These are phyloP conservation scores for Myrica gale DNA, from an alignment of 306 rosid genomes.

Conservation along the genomic window DNA sequence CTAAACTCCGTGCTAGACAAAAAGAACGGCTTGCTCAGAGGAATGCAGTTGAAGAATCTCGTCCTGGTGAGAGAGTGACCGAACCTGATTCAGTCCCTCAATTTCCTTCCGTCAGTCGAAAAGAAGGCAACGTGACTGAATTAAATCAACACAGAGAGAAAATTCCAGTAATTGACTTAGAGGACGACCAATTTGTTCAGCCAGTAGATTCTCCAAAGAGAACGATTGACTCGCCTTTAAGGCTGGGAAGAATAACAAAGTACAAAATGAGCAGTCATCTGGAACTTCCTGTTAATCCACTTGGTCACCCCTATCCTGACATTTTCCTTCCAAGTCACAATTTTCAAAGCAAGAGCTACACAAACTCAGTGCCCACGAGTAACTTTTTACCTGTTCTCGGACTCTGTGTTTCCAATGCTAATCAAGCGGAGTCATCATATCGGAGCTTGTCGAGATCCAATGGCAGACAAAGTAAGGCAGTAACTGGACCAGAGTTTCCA, in stretches of 20 bases:
- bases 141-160: constrained; percentile 49
- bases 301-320: constrained; percentile 46
- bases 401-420: constrained; percentile 89
- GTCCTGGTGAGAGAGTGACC: constrained; percentile 43
- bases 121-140: constrained; percentile 49
- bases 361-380: constrained; percentile 42
- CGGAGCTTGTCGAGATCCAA: constrained; percentile 59
- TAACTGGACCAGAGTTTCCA: constrained; percentile 85
- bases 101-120: constrained; percentile 40
- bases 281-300: constrained; percentile 55
- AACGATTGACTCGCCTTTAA: constrained; percentile 49
- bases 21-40: constrained; percentile 74
- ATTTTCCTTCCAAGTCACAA: constrained; percentile 62
- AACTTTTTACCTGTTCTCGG: constrained; percentile 87
- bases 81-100: constrained; percentile 40
- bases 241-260: constrained; percentile 51
- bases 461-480: constrained; percentile 57
- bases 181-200: constrained; percentile 45
- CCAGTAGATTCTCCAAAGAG: constrained; percentile 50
- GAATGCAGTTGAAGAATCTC: constrained; percentile 51
- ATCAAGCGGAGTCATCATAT: constrained; percentile 59
- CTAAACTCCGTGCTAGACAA: constrained; percentile 91
- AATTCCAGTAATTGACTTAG: constrained; percentile 53
- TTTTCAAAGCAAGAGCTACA: constrained; percentile 35
- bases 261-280: constrained; percentile 49